Percentiles rank a stretch among this genome's conserved stretches.
Evolutionary conservation across 192 early-diverging fungal species (phyloP).

Genomic region (Gonapodya prolifera): DNA sequence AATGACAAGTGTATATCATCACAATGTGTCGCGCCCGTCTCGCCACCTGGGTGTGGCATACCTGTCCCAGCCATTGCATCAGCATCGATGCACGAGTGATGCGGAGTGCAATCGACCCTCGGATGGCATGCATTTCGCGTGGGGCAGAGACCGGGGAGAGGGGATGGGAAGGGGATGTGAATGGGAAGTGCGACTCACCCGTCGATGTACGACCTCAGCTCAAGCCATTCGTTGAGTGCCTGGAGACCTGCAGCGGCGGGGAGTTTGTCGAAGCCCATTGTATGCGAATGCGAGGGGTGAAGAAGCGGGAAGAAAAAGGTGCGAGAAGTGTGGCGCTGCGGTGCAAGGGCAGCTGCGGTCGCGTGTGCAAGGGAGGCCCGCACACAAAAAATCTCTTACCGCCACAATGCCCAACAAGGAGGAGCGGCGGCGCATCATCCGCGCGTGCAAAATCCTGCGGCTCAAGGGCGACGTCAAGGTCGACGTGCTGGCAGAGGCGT

Average conservation of each 20-base stretch:
- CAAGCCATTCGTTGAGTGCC: constrained; percentile 64
- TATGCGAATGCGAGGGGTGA: background rate
- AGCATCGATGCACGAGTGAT: background rate
- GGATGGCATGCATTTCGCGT: background rate
- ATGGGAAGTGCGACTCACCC: constrained; percentile 38
- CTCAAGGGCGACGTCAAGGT: no score
- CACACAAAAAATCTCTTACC: no score
- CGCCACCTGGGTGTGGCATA: constrained; percentile 1
- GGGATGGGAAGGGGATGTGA: background rate
- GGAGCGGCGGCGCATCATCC: no score
- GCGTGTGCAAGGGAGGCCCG: no score
- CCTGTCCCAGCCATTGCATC: background rate
- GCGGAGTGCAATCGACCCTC: background rate
- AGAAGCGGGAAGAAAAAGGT: background rate
- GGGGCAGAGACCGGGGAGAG: background rate
- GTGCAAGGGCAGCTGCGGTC: background rate
- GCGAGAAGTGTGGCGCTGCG: background rate
- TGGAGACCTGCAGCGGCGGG: constrained; percentile 45
- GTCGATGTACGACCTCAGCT: constrained; percentile 61
- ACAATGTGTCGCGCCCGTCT: background rate
- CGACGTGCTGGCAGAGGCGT: background rate
- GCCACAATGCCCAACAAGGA: no score
- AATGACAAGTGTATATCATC: constrained; percentile 31
- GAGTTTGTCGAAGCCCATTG: constrained; percentile 54
- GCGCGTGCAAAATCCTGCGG: no score